Base-by-base conservation (phyloP, 495 filamentous ascomycete species). In the Aspergillus funiculosus region DNA sequence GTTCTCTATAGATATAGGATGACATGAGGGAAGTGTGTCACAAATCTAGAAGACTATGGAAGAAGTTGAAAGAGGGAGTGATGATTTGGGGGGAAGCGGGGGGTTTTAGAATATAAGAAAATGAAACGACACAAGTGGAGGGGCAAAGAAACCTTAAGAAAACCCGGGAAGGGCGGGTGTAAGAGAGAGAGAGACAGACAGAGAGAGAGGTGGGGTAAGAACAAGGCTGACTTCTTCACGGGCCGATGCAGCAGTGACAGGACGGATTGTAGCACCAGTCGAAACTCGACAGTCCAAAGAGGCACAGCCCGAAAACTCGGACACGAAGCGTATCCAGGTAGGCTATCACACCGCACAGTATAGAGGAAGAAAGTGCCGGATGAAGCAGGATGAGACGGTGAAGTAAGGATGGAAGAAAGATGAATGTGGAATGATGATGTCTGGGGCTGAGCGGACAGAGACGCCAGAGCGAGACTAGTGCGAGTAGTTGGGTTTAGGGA, bases 1-100 rank as follows among this genome's bases (percentile, higher is more conserved):
- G 59, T 40, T 72, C 65, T 63, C 67, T 60, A 52, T 72, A 69
- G 18, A 53, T 48, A 58, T 71, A 69, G 38, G 69, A 71, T 66
- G 70, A 72, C 71, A 74, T 74, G 50, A 56, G 56, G 54, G 35
- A 9, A 14, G 22, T 20, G 14, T 45, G 30, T 46, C 35, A 27
- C 14, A 39, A 20, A 35, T n/a, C n/a, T n/a, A n/a, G n/a, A n/a
- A n/a, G n/a, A n/a, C n/a, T n/a, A 45, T 6, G 27, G 18, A 25
- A 15, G 21, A 15, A 14, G 27, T 34, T 14, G 2, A 18, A 17
- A 15, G 8, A 19, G 18, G 8, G 36, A 42, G 29, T 13, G 17
- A 30, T 43, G 39, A 39, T 39, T 31, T 14, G 20, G 20, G 19
- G 19, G 27, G 39, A 10, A 25, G 38, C 15, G 43, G 22, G 34